Base-by-base conservation (phyloP, 1,284 basidiomycete genomes). In the Puccinia novopanici region DNA sequence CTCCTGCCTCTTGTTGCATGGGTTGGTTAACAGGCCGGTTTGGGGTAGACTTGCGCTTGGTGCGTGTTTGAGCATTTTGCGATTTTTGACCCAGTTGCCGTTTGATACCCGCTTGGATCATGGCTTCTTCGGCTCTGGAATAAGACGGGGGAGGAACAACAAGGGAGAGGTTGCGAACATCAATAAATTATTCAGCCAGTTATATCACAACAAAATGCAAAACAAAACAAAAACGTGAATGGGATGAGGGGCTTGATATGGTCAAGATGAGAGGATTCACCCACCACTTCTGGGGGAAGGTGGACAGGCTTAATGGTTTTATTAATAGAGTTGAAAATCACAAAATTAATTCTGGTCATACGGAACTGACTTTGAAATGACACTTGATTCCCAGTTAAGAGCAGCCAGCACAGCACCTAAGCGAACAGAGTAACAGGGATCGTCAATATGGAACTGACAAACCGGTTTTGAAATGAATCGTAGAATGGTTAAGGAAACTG, bases 281-380 rank as follows among this genome's bases (percentile, higher is more conserved):
- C 70, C 70, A 72, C 54, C 70, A 34, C 22, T 48, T 67, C 42
- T 48, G 42, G 42, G 24, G n/a, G 42, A 45, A 65, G 19, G 19
- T 45, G 61, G 42, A 45, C 27, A 15, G 63, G n/a, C 4, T 40
- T 65, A 4, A 19, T 24, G 5, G 10, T 50, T 71, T 48, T 13
- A 70, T 15, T 1, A 34, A 70, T 54, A 24, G n/a, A 55, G 8
- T 54, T 54, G 50, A 72, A 12, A 72, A 55, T 37, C 30, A 72
- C 30, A 37, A 72, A 54, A 54, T 30, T 37, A 72, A 19, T 72
- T 72, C 22, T n/a, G 34, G 70, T 54, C n/a, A 72, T 63, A 52
- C 34, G 75, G 67, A 70, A 78, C 76, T 78, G 50, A 78, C 76
- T 78, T 78, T 70, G 76, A 70, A 48, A 78, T 78, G 10, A 78